Evolutionary conservation across 208 protist genomes (phyloP).

Genomic region (Acanthamoeba castellanii): DNA sequence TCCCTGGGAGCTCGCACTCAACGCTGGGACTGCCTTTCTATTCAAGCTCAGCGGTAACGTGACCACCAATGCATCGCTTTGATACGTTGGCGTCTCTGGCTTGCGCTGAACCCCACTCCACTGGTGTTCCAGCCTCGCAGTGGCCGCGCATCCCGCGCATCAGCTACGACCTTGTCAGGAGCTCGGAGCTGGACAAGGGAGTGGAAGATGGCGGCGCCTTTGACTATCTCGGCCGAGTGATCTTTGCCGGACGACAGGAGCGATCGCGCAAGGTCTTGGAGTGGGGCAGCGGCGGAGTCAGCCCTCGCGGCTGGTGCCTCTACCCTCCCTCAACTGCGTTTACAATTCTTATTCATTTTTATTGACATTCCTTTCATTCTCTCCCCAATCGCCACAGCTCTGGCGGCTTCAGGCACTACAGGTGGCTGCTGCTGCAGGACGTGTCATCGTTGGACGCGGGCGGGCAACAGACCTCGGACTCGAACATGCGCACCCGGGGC

Average conservation of each 20-base stretch:
- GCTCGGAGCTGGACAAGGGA: not conserved
- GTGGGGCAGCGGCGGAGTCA: not conserved
- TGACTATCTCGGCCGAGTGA: slow-evolving; percentile 46
- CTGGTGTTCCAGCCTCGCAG: not conserved
- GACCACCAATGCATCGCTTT: not conserved
- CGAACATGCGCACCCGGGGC: not conserved
- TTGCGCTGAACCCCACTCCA: not conserved
- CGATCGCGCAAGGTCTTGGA: not conserved
- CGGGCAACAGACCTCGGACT: not conserved
- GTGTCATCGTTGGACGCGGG: not conserved
- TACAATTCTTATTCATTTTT: not conserved
- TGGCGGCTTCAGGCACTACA: slow-evolving; percentile 34
- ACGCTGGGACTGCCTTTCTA: not conserved
- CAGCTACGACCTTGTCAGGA: not conserved
- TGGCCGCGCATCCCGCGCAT: not conserved
- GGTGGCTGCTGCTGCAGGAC: slow-evolving; percentile 60
- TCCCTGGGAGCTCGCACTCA: slow-evolving; percentile 49
- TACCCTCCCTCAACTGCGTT: not conserved
- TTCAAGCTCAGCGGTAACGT: slow-evolving; percentile 20
- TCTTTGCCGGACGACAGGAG: slow-evolving; percentile 63
- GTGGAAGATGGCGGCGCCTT: not conserved
- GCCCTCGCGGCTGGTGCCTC: not conserved
- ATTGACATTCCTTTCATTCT: not conserved
- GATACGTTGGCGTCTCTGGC: not conserved
- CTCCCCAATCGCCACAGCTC: not conserved